Evolutionary conservation across 179 eudicot species (phyloP).

Genomic region (Dionaea muscipula): DNA sequence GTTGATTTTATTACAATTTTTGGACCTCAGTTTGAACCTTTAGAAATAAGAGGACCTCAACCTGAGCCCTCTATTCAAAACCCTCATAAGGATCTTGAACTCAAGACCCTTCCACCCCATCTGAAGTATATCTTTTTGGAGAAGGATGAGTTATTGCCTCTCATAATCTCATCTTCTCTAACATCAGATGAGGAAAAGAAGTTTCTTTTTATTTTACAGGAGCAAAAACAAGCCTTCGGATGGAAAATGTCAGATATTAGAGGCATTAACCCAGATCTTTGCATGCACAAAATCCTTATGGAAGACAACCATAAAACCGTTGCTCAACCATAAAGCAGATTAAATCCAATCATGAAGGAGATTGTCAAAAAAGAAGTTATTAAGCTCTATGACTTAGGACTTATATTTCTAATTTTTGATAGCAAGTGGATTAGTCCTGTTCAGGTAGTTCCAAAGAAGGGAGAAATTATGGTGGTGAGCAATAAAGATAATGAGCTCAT

Average conservation of each 20-base stretch:
- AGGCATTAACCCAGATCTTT: not conserved
- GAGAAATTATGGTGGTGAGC: not conserved
- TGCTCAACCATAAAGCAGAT: not conserved
- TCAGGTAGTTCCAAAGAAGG: not conserved
- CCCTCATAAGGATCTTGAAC: no score
- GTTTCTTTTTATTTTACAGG: not conserved
- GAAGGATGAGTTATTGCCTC: no score
- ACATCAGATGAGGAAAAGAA: not conserved
- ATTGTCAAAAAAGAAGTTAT: not conserved
- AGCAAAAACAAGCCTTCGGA: not conserved
- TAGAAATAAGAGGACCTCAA: no score
- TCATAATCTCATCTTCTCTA: no score
- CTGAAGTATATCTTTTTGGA: no score
- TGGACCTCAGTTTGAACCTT: no score
- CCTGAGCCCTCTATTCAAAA: no score
- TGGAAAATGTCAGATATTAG: not conserved
- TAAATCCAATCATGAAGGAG: not conserved
- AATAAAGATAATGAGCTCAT: not conserved
- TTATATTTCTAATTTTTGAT: not conserved
- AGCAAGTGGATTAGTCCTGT: not conserved
- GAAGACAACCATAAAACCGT: not conserved
- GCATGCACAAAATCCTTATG: not conserved
- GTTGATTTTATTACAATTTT: no score
- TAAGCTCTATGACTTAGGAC: not conserved
- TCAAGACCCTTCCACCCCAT: no score